Percentiles rank a stretch among this genome's conserved stretches.
These are phyloP conservation scores for Boletus sp. DNA, from an alignment of 768 basidiomycete genomes.

Conservation along the genomic window DNA sequence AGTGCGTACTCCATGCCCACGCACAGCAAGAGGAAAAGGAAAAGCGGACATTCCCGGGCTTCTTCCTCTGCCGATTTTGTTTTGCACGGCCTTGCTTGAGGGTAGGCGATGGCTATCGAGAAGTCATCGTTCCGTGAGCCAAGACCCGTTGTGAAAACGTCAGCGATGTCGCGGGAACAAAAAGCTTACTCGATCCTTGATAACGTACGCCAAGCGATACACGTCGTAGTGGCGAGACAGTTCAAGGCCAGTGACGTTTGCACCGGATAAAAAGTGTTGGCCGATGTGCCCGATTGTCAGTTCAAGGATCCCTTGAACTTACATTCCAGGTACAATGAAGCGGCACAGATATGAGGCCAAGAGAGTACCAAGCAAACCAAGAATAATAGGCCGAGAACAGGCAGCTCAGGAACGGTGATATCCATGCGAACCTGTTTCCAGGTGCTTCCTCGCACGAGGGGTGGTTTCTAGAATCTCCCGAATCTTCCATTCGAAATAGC, in stretches of 20 bases:
- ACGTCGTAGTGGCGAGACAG: neutral
- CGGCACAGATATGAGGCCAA: conserved; percentile 5
- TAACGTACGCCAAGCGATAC: neutral
- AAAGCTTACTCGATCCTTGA: neutral
- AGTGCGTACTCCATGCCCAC: neutral
- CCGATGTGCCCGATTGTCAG: neutral
- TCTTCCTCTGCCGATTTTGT: neutral
- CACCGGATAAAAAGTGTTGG: neutral
- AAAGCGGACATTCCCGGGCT: neutral
- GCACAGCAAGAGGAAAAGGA: neutral
- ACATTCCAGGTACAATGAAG: neutral
- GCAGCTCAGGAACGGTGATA: neutral
- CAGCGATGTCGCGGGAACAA: neutral
- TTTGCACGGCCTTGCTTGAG: neutral
- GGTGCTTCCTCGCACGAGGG: conserved; percentile 1
- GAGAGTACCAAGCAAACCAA: neutral
- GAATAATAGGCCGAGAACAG: neutral
- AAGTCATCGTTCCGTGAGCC: neutral
- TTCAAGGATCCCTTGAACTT: neutral
- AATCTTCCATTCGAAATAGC: conserved; percentile 5
- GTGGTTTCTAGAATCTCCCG: neutral
- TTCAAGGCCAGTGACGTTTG: neutral
- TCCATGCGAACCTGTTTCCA: neutral
- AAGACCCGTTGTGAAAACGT: neutral
- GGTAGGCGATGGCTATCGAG: neutral